Percentiles rank a stretch among this genome's conserved stretches.
Conservation (phyloP, 495 filamentous ascomycete genomes). For the Sporormia fimetaria region DNA sequence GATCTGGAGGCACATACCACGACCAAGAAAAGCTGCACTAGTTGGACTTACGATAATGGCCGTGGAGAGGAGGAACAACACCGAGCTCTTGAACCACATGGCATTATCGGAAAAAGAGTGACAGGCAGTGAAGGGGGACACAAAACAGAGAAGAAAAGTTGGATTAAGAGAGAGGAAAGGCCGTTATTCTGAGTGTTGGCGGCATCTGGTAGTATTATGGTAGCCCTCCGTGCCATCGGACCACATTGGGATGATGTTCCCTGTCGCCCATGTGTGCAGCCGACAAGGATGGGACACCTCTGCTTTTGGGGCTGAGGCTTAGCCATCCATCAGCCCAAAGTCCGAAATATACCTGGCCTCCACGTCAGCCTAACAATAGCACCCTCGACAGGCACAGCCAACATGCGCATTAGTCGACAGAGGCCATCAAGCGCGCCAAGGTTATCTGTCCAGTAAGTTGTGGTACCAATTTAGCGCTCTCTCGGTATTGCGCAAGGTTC, state of each 20-base stretch:
- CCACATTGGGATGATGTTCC: too few species aligned
- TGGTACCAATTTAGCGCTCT: too few species aligned
- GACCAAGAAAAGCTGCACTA: slow-evolving; percentile 14
- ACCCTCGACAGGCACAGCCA: not conserved
- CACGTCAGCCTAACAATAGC: slow-evolving; percentile 23
- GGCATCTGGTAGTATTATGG: slow-evolving; percentile 14
- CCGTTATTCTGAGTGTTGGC: slow-evolving; percentile 10
- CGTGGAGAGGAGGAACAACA: slow-evolving; percentile 17
- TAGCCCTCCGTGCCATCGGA: too few species aligned
- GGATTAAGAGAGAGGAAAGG: slow-evolving; percentile 8
- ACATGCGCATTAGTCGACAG: too few species aligned
- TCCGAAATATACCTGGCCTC: slow-evolving; percentile 2
- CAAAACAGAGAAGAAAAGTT: slow-evolving; percentile 13
- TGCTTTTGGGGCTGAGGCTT: slow-evolving; percentile 15
- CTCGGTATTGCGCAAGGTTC: too few species aligned
- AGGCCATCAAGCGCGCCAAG: too few species aligned
- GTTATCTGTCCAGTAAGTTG: too few species aligned
- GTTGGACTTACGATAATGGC: slow-evolving; percentile 19
- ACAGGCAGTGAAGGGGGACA: slow-evolving; percentile 10
- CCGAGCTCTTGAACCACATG: slow-evolving; percentile 24
- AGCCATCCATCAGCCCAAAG: slow-evolving; percentile 11
- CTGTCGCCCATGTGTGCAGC: too few species aligned
- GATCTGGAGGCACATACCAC: slow-evolving; percentile 6
- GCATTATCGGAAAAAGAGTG: slow-evolving; percentile 24
- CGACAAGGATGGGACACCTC: slow-evolving; percentile 4